phyloP scores from a whole-genome alignment of 2,329 filamentous ascomycete genomes.

The Aspergillus tamarii region DNA sequence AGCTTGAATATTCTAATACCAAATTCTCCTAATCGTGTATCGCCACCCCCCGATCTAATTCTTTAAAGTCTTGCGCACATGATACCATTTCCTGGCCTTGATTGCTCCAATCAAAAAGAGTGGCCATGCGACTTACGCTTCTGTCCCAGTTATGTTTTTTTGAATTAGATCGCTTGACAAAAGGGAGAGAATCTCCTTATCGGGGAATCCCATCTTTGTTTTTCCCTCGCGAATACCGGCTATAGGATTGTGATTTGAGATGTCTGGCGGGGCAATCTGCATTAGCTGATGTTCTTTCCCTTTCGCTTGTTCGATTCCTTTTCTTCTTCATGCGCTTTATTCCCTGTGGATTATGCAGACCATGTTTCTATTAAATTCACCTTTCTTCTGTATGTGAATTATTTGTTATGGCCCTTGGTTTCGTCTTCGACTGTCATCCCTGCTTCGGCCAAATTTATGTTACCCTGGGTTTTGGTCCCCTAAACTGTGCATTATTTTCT shows the following conservation, averaged over 20 bases:
- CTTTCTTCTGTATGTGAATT: conserved; percentile 29
- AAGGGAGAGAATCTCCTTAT: conserved; percentile 22
- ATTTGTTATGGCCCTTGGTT: conserved; percentile 20
- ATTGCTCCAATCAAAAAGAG: conserved; percentile 34
- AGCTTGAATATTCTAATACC: conserved; percentile 36
- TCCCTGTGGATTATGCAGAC: conserved; percentile 24
- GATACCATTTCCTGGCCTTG: conserved; percentile 41
- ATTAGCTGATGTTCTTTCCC: conserved; percentile 23
- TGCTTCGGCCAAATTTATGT: conserved; percentile 24
- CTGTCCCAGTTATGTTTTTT: conserved; percentile 26
- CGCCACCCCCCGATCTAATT: conserved; percentile 37
- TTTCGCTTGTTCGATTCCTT: not conserved
- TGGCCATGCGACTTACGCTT: conserved; percentile 32
- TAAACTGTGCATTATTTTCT: conserved; percentile 26
- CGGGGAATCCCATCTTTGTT: conserved; percentile 17
- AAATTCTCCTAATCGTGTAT: conserved; percentile 39
- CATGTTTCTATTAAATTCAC: conserved; percentile 16
- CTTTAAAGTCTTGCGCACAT: conserved; percentile 35
- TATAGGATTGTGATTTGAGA: conserved; percentile 24
- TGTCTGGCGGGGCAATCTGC: conserved; percentile 26
- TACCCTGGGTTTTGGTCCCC: conserved; percentile 26
- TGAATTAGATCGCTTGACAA: conserved; percentile 30
- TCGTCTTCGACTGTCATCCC: conserved; percentile 13
- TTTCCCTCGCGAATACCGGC: conserved; percentile 20
- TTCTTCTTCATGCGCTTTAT: not conserved